These are phyloP conservation scores for Pascua guehoae DNA, from an alignment of 1,284 basidiomycete genomes.

Conservation along the genomic window DNA sequence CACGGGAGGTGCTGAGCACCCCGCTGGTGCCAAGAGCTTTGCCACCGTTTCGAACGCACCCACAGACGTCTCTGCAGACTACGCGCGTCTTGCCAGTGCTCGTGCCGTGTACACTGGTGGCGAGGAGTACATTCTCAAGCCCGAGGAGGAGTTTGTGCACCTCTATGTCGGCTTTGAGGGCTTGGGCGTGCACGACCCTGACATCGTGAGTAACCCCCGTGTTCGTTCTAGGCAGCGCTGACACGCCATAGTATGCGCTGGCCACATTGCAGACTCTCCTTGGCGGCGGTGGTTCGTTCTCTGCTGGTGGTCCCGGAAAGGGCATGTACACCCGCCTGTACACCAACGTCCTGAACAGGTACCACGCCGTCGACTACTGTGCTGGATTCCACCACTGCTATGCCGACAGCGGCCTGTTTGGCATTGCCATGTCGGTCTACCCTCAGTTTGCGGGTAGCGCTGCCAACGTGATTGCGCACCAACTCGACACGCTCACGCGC, in stretches of 20 bases:
- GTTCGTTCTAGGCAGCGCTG: not conserved
- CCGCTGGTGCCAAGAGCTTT: slow-evolving; percentile 58
- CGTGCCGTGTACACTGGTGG: slow-evolving; percentile 82
- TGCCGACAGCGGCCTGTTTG: slow-evolving; percentile 89
- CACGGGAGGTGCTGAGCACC: slow-evolving; percentile 56
- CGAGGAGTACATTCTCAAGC: slow-evolving; percentile 60
- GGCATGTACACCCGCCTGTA: slow-evolving; percentile 98
- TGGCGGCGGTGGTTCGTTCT: slow-evolving; percentile 78
- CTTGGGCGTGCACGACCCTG: slow-evolving; percentile 84
- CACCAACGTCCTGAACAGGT: slow-evolving; percentile 94
- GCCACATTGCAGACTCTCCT: slow-evolving; percentile 94
- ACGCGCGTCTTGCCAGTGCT: slow-evolving; percentile 48
- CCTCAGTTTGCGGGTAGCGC: slow-evolving; percentile 64
- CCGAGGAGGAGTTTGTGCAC: slow-evolving; percentile 79
- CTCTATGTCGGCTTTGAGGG: slow-evolving; percentile 92
- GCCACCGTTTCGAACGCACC: slow-evolving; percentile 28
- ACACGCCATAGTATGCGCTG: slow-evolving; percentile 62
- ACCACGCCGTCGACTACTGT: slow-evolving; percentile 91
- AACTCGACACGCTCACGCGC: slow-evolving; percentile 56
- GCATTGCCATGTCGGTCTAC: slow-evolving; percentile 84
- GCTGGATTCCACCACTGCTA: slow-evolving; percentile 99
- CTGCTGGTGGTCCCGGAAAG: slow-evolving; percentile 85
- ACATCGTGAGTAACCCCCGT: slow-evolving; percentile 57
- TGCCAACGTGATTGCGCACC: slow-evolving; percentile 79
- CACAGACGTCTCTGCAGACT: slow-evolving; percentile 31